A percentile compares a stretch with the other conserved stretches of the same genome.
phyloP scores from a whole-genome alignment of 2,329 filamentous ascomycete species.

The Ceratocystis lukuohia region DNA sequence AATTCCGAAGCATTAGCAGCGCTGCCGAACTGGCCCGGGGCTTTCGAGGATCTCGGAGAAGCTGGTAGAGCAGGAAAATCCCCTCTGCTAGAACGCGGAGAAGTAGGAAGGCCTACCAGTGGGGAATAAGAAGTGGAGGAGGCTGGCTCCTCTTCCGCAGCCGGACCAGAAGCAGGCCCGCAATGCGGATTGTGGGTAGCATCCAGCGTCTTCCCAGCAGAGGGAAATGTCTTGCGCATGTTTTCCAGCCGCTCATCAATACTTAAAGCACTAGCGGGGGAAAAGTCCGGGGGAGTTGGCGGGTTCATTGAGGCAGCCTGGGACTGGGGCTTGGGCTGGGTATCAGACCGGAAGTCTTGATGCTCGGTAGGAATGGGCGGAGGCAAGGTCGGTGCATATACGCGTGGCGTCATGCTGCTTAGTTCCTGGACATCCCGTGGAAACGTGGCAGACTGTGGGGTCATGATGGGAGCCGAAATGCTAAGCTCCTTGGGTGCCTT shows the following conservation, averaged over 20 bases:
- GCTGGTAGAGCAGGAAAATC: constrained; percentile 25
- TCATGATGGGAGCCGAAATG: constrained; percentile 54
- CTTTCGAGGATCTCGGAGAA: constrained; percentile 15
- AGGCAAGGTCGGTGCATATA: constrained; percentile 44
- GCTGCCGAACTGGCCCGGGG: background rate
- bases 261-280: constrained; percentile 33
- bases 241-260: constrained; percentile 35
- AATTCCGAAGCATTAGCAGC: background rate
- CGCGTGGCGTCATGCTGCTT: constrained; percentile 42
- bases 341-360: constrained; percentile 28
- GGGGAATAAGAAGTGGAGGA: constrained; percentile 33
- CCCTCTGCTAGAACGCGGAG: constrained; percentile 26
- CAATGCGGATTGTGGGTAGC: too few relatives aligned
- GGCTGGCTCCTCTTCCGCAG: constrained; percentile 30
- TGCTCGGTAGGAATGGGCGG: constrained; percentile 31
- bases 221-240: background rate
- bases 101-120: constrained; percentile 34
- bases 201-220: background rate
- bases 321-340: constrained; percentile 23
- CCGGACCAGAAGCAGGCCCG: background rate
- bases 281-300: constrained; percentile 33
- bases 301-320: background rate
- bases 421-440: constrained; percentile 45
- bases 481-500: constrained; percentile 34
- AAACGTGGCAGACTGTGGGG: constrained; percentile 47